Conservation (phyloP, 2,329 filamentous ascomycete species). For the Cercospora sesami region DNA sequence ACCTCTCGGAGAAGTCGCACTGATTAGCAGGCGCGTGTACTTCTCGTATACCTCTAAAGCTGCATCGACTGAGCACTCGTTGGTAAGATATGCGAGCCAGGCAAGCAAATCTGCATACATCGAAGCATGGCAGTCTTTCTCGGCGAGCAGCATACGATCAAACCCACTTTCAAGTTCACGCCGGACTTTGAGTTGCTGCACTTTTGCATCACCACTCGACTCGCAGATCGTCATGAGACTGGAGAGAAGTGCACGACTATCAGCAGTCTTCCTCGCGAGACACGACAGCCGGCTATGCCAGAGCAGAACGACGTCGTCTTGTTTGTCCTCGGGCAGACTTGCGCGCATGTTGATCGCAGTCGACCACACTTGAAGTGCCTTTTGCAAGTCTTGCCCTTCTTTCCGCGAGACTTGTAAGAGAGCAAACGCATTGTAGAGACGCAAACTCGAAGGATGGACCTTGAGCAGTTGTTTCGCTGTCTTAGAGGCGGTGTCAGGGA, state of each 20-base stretch:
- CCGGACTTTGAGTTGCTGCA: constrained; percentile 50
- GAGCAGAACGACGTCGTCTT: constrained; percentile 48
- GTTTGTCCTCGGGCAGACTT: constrained; percentile 41
- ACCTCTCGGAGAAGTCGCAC: constrained; percentile 32
- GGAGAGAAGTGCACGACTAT: not conserved
- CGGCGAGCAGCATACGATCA: constrained; percentile 58
- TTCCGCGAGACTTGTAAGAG: constrained; percentile 65
- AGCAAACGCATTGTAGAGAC: constrained; percentile 77
- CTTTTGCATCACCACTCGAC: not conserved
- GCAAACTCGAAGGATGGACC: constrained; percentile 60
- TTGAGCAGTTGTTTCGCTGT: constrained; percentile 73
- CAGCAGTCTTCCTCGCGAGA: constrained; percentile 45
- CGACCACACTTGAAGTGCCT: constrained; percentile 64
- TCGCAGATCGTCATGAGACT: constrained; percentile 10
- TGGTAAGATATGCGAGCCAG: constrained; percentile 66
- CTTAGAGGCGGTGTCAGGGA: constrained; percentile 60
- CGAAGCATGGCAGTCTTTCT: constrained; percentile 52
- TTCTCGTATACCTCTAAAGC: constrained; percentile 44
- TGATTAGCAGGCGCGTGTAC: constrained; percentile 43
- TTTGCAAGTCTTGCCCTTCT: constrained; percentile 47
- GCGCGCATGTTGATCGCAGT: constrained; percentile 64
- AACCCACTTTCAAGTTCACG: constrained; percentile 57
- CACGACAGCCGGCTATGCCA: constrained; percentile 66
- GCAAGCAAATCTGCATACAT: constrained; percentile 62
- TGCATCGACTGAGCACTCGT: constrained; percentile 36